Conservation (phyloP, 164 flowering plant genomes). For the Tetrastigma voinierianum region DNA sequence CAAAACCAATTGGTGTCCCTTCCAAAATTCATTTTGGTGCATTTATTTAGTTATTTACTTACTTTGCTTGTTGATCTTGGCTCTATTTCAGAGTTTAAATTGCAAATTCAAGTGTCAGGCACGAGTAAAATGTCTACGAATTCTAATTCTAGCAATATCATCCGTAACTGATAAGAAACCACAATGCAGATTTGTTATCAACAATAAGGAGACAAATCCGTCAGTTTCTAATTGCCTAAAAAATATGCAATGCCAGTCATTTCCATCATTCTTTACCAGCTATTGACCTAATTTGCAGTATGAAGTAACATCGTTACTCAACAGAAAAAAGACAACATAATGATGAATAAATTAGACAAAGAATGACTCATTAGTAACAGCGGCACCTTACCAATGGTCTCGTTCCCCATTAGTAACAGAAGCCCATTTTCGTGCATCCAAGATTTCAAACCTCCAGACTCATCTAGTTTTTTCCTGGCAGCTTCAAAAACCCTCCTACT, state of each 20-base stretch:
- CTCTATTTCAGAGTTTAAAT: no score
- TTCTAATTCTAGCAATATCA: no score
- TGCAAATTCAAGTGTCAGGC: no score
- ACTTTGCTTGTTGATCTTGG: no score
- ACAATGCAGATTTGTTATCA: no score
- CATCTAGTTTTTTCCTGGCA: slow-evolving; percentile 36
- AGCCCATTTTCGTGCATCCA: slow-evolving; percentile 96
- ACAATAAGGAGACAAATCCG: neutral
- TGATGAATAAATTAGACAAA: no score
- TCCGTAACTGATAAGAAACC: no score
- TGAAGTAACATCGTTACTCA: no score
- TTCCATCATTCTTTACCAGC: neutral
- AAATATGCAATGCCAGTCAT: neutral
- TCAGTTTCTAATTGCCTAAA: neutral
- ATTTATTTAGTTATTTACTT: no score
- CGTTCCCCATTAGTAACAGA: slow-evolving; percentile 96
- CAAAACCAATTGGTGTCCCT: slow-evolving; percentile 16
- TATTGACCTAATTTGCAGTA: neutral
- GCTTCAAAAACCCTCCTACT: slow-evolving; percentile 27
- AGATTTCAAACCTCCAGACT: slow-evolving; percentile 60
- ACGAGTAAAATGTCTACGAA: no score
- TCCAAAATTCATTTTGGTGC: no score
- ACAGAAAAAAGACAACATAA: no score
- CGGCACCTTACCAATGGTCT: slow-evolving; percentile 67
- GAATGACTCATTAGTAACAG: neutral